Evolutionary conservation across 805 yeast species (phyloP), one percentile per base, ranked within the genome.

Genomic region (Debaryomyces tyrocola): DNA sequence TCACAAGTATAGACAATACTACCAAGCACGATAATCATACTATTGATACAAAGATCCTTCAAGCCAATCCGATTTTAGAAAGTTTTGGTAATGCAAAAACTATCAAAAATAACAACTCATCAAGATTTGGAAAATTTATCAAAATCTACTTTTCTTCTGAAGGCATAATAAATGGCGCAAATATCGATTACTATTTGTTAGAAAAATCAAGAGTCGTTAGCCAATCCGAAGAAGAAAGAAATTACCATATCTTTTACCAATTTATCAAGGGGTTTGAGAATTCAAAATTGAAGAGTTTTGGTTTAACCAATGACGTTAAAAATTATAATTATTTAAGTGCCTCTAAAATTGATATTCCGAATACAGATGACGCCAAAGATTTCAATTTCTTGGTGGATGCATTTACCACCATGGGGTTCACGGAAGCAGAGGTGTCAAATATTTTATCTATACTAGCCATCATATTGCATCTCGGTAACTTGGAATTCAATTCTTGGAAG

Each of bases 11-110:
- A 7, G 49, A 50, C 18, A 43, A 40, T 14, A 18, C 34, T 8
- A 38, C 15, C 33, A 15, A 43, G 11, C 11, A 33, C 35, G 47
- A 50, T 35, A 46, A 41, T 20, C 48, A 70, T 12, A 73, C 78
- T 39, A 86, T 94, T 55, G 98, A 94, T 64, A 78, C 80, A 51
- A 90, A 88, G 63, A 92, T 94, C 43, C 66, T 94, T 28, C 91
- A 89, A 60, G 96, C 98, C 6, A 94, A 94, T 61, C 99, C 99
- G 1, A 90, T 94, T 41, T 68, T 94, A 55, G 99, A 94, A 66
- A 83, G 97, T 28, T 94, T 94, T 66, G 99, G 99, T 56, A 94
- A 94, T 65, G 92, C 99, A 1, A 96, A 92, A 59, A 94, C 99
- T 0, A 88, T 90, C 12, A 80, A 94, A 58, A 94, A 94, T 63